Base-by-base conservation (phyloP, 306 rosid species). In the Senna tora region DNA sequence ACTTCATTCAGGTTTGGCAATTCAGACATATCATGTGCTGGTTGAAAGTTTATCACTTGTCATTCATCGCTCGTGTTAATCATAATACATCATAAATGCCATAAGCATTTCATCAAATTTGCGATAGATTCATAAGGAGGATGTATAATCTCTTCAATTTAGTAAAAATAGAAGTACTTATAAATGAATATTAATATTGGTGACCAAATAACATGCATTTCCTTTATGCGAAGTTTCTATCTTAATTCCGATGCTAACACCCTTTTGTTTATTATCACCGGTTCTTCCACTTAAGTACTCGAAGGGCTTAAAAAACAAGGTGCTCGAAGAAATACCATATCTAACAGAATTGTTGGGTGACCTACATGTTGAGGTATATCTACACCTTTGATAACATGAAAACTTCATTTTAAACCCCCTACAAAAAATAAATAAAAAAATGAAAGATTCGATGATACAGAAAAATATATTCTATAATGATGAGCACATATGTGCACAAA, bases 1-100 rank as follows among this genome's bases (percentile, higher is more conserved):
- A 93, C 82, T 84, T 89, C 55, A 55, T 77, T 63, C 71, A 89
- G 97, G 97, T 93, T 56, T 65, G 83, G 39, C 71, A 71, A 70
- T 78, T 66, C 62, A 47, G 45, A 38, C 49, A 68, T 54, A 13
- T 51, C 36, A 50, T 30, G 21, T 28, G 12, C 30, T 47, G 25
- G 43, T 21, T 62, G 50, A 73, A 61, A 69, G 30, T 28, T 67
- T 9, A 30, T 42, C 57, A 17, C 51, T 20, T 41, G 55, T 64
- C 36, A 64, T 41, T 42, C 20, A 63, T 63, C 30, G 5, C 20
- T 42, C 69, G 41, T 20, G 61, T 9, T 39, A 14, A 43, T 30
- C 53, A 56, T 25, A 22, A 34, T 30, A 53, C 2, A n/a, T n/a
- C n/a, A n/a, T 36, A 16, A 13, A 59, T 59, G 21, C 22, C 25